Base-by-base conservation (phyloP, 2,329 filamentous ascomycete genomes). In the Phyllosticta citribraziliensis region DNA sequence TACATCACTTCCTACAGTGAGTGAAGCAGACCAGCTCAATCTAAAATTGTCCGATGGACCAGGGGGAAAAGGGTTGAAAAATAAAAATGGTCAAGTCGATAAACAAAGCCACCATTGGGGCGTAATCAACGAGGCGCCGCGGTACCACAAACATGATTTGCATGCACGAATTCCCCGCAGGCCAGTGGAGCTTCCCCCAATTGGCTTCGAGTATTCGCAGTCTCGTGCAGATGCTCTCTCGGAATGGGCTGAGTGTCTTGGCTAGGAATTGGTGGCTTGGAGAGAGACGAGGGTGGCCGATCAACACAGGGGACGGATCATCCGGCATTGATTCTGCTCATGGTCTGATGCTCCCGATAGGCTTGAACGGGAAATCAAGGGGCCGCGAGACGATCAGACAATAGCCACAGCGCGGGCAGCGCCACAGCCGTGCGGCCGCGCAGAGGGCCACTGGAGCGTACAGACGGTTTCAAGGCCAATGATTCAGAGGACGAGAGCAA, bases 1-100 rank as follows among this genome's bases (percentile, higher is more conserved):
- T 84, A 84, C 65, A 79, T 84, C 63, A 81, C 78, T 59, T 84
- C 82, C 1, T 84, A 82, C 66, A 82, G 78, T 65, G 72, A 67
- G 35, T 74, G 61, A 67, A 57, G 40, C 12, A 35, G 27, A 30
- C 20, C 52, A 24, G 52, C 20, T 12, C 52, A 53, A 24, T 53
- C 24, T 27, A n/a, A 22, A 24, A 12, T 24, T 53, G 52, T 53
- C 52, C 52, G 52, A 52, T 51, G 35, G 17, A 2, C 35, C 35
- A 40, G 17, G 35, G 27, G 35, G 17, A 40, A 17, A 11, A 11
- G 17, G 35, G 5, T 17, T 40, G 35, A 17, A 40, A 40, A 40
- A 40, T 40, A 14, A 1, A 40, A 40, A 47, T 47, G 40, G 40
- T n/a, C 40, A 2, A 47, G 12, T 47, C 40, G 40, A 47, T 47